Base-by-base conservation (phyloP, 441 rosid genomes). In the Metrosideros polymorpha region DNA sequence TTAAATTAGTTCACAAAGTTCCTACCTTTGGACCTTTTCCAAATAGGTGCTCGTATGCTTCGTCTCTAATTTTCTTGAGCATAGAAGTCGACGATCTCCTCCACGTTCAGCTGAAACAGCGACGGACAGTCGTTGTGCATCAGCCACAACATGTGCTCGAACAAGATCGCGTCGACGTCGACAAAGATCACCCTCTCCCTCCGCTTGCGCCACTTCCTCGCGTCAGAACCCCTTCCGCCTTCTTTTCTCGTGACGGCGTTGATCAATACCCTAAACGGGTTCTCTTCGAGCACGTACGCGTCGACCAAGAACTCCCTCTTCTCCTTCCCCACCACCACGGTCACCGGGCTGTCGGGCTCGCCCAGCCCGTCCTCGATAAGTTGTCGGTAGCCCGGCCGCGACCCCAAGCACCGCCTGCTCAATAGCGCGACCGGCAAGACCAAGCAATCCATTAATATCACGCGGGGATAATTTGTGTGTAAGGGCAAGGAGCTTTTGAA, bases 91-190 rank as follows among this genome's bases (percentile, higher is more conserved):
- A 93, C 92, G 56, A 95, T 93, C 93, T 96, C 97, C 84, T 91
- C 84, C 47, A 96, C 89, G 90, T 96, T 93, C 56, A 95, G 94
- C 92, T 91, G 88, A 85, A 91, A 94, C 86, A 95, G 87, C 87
- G 96, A 93, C 83, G 96, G 90, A 35, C 85, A 90, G 85, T 95
- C 98, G 86, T 94, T 96, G 14, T 91, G 87, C 95, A 94, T 89
- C 86, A 95, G 90, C 98, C 98, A 96, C 86, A 96, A 29, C 97
- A 96, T 94, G 87, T 96, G 99, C 91, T 96, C 99, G 79, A 95
- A 96, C 91, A 96, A 88, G 82, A 96, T 92, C 2, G 98, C 91
- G 89, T 96, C 99, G 29, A 96, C 92, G 82, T 93, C 95, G 52
- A 95, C 92, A 42, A 90, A 88, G 19, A 95, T 88, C 35, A 91